Evolutionary conservation across 73 alveolate genomes (phyloP), one percentile per base, ranked within the genome.

Genomic region (Paramecium sexaurelia): DNA sequence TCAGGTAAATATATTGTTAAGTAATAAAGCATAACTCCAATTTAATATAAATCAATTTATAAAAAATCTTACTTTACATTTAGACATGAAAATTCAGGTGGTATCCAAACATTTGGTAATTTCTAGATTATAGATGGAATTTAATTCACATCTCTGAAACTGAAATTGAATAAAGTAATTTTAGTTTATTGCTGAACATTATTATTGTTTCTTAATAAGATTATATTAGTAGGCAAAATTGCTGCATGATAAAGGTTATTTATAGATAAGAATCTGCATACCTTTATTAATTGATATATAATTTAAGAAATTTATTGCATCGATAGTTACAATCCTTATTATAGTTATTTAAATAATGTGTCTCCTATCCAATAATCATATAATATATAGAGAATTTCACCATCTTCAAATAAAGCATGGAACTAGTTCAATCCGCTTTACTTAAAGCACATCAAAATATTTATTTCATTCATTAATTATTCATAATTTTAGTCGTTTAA

Each of bases 291-390:
- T 45, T 78, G 90, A 20, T 40, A 78, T 10, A 78, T 78, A 13
- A 78, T 78, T 78, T 37, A 24, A 19, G 90, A 32, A 24, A 78
- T 78, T 24, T 78, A 20, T 20, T 37, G 26, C 19, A 4, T 24
- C 3, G 43, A 41, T 29, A 78, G n/a, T 78, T 19, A 11, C 5
- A 78, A 41, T 37, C 90, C 90, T 78, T 41, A 15, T 78, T 78
- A 45, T 20, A 78, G 11, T 11, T 29, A 26, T 78, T 45, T 78
- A 39, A 78, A 78, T 40, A 78, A 43, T 8, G 90, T 41, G 20
- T 78, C 90, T 7, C 90, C 90, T 24, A 45, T 33, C 90, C 90
- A 78, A 78, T 41, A 78, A 19, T 78, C 90, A 22, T 78, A 78
- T 6, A 78, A 26, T 19, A 78, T 78, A 24, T 41, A 78, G 1